Evolutionary conservation across 1,284 basidiomycete species (phyloP).

Genomic region (Boletellus sp.): DNA sequence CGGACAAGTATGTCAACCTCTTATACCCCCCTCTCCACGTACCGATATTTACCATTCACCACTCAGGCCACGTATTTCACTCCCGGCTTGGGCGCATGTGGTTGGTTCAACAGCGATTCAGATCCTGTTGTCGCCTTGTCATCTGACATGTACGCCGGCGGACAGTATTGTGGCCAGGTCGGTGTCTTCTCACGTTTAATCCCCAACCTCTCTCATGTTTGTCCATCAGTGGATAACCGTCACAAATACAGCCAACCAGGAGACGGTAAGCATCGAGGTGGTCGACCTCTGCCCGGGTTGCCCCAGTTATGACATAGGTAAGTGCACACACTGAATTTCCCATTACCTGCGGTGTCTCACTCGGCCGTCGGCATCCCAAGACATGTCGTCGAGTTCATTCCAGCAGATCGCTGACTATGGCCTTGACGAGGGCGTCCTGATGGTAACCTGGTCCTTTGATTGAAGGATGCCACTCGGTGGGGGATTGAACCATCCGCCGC

Average conservation of each 20-base stretch:
- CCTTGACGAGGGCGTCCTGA: no score
- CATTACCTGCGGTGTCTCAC: not conserved
- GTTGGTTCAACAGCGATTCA: slow-evolving; percentile 35
- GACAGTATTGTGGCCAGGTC: slow-evolving; percentile 46
- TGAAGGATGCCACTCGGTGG: no score
- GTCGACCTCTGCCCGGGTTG: slow-evolving; percentile 48
- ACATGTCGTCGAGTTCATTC: not conserved
- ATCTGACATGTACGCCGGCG: slow-evolving; percentile 38
- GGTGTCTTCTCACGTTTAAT: slow-evolving; percentile 9
- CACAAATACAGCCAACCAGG: slow-evolving; percentile 42
- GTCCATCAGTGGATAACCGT: slow-evolving; percentile 43
- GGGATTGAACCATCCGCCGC: no score
- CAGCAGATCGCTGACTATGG: not conserved
- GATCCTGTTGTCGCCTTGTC: slow-evolving; percentile 47
- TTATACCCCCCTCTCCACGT: no score
- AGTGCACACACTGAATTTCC: slow-evolving; percentile 10
- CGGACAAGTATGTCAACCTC: slow-evolving; percentile 40
- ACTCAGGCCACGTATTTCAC: slow-evolving; percentile 36
- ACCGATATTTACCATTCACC: slow-evolving; percentile 2
- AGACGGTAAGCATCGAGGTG: slow-evolving; percentile 40
- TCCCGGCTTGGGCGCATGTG: slow-evolving; percentile 48
- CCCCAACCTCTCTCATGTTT: not conserved
- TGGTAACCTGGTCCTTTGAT: no score
- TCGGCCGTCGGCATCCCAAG: not conserved
- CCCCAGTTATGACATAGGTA: slow-evolving; percentile 41